phyloP scores from a whole-genome alignment of 805 yeast species.

The Schwanniomyces pseudopolymorphus region DNA sequence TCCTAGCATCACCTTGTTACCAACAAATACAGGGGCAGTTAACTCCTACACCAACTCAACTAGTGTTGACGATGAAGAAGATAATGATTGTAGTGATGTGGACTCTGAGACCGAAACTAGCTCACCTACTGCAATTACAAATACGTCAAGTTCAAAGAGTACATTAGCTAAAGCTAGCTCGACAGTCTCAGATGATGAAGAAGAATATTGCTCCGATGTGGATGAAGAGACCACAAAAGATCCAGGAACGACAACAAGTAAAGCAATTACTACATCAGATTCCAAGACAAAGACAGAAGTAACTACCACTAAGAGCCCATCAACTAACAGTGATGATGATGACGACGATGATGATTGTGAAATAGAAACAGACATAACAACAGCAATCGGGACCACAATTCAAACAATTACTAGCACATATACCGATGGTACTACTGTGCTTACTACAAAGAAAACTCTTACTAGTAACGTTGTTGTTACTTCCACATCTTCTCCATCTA shows the following conservation, averaged over 20 bases:
- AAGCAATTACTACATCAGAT: not conserved
- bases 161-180: no score
- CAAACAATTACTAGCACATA: not conserved
- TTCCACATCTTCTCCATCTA: conserved; percentile 1
- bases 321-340: not conserved
- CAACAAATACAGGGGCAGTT: not conserved
- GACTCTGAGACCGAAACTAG: not conserved
- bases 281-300: conserved; percentile 1
- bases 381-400: not conserved
- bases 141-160: no score
- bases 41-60: not conserved
- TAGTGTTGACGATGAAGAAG: conserved; percentile 12
- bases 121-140: not conserved
- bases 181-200: conserved; percentile 1
- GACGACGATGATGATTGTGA: conserved; percentile 12
- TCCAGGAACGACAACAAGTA: not conserved
- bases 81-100: conserved; percentile 10
- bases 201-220: conserved; percentile 7
- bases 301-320: conserved; percentile 3
- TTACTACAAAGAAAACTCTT: conserved; percentile 2
- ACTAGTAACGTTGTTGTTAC: conserved; percentile 2
- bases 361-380: conserved; percentile 3
- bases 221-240: not conserved
- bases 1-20: not conserved
- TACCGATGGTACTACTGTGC: not conserved